Evolutionary conservation across 495 filamentous ascomycete species (phyloP).

Genomic region (Penicillium daleae): DNA sequence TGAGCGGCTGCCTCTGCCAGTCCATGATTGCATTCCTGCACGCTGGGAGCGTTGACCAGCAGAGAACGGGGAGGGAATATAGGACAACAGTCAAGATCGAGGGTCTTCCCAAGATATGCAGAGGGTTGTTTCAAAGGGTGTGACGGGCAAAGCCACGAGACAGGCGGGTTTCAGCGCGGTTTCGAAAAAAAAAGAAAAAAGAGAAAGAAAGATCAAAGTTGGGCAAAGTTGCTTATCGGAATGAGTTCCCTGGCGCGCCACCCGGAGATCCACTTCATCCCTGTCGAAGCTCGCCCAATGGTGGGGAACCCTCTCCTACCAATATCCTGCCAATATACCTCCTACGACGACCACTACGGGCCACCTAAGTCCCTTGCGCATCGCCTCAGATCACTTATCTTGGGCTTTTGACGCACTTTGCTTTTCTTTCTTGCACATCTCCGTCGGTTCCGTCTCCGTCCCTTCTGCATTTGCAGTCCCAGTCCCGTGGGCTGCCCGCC

Average conservation of each 20-base stretch:
- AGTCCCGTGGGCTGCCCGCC: conserved; percentile 41
- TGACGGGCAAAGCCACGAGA: not conserved
- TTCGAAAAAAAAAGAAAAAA: conserved; percentile 9
- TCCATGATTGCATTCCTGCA: conserved; percentile 47
- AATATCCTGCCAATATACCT: conserved; percentile 39
- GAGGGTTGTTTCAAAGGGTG: not conserved
- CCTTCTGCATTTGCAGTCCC: conserved; percentile 13
- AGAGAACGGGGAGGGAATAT: not conserved
- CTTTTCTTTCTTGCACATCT: not conserved
- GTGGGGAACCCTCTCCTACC: conserved; percentile 39
- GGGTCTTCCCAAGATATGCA: not conserved
- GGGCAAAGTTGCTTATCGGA: conserved; percentile 31
- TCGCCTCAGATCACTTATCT: not conserved
- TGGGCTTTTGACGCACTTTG: not conserved
- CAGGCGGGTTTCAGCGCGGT: conserved; percentile 12
- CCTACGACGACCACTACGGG: conserved; percentile 29
- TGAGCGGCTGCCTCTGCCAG: conserved; percentile 38
- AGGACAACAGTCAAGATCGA: not conserved
- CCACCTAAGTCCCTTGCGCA: conserved; percentile 10
- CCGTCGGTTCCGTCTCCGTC: conserved; percentile 8
- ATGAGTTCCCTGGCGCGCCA: conserved; percentile 31
- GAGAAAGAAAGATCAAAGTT: too few species aligned
- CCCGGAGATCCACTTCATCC: conserved; percentile 32
- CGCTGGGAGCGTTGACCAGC: not conserved
- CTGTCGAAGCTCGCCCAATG: conserved; percentile 29